Evolutionary conservation across 768 basidiomycete genomes (phyloP).

Genomic region (Pholiota conissans): DNA sequence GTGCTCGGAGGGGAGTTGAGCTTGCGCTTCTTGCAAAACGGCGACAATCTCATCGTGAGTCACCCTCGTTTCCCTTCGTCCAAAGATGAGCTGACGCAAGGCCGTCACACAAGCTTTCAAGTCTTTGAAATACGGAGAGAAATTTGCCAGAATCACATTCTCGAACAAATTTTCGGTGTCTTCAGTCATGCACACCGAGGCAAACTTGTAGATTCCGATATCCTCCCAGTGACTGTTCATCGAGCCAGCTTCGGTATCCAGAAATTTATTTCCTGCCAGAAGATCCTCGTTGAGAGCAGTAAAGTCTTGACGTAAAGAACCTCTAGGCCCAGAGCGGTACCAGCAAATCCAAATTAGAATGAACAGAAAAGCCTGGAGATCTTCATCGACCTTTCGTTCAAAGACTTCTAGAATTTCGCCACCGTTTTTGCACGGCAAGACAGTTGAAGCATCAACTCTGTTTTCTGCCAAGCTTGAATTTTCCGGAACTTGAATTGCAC

Average conservation of each 20-base stretch:
- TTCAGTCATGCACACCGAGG: background rate
- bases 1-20: no score
- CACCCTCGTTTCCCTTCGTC: background rate
- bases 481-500: no score
- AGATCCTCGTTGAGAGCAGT: background rate
- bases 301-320: no score
- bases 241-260: no score
- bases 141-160: background rate
- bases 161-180: background rate
- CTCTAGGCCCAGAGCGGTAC: no score
- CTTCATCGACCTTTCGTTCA: no score
- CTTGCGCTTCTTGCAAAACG: background rate
- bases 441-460: no score
- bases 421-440: no score
- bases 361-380: no score
- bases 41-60: background rate
- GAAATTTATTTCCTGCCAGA: background rate
- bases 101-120: background rate
- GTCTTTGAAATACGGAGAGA: background rate
- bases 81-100: background rate
- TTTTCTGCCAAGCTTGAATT: no score
- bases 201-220: background rate
- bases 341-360: no score
- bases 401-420: no score
- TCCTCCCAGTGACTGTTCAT: background rate